Evolutionary conservation across 2,329 filamentous ascomycete genomes (phyloP).

Genomic region (Rosellinia necatrix): DNA sequence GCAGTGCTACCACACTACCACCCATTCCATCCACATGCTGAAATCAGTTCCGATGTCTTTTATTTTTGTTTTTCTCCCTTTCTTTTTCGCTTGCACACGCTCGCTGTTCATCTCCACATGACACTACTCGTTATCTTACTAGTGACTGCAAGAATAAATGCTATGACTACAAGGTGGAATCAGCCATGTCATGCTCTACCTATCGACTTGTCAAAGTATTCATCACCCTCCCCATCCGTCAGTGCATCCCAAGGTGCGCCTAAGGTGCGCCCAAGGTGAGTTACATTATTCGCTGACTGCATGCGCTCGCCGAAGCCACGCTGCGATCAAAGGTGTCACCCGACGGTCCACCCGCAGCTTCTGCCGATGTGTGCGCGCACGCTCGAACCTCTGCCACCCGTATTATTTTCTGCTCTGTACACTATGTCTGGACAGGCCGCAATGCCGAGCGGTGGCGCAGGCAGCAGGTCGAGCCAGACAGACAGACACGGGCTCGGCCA

Average conservation of each 20-base stretch:
- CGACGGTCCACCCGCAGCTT: conserved; percentile 11
- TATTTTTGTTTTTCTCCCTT: too few relatives aligned
- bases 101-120: conserved; percentile 10
- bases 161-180: conserved; percentile 4
- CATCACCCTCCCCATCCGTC: neutral
- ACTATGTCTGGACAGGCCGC: too few relatives aligned
- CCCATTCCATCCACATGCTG: too few relatives aligned
- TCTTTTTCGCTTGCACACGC: too few relatives aligned
- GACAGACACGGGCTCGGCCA: neutral
- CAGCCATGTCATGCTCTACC: neutral
- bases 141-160: neutral
- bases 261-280: too few relatives aligned
- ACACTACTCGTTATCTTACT: conserved; percentile 6
- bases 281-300: conserved; percentile 27
- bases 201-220: conserved; percentile 9
- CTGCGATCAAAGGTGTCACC: conserved; percentile 16
- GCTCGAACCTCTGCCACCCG: conserved; percentile 12
- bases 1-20: too few relatives aligned
- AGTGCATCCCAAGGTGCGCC: too few relatives aligned
- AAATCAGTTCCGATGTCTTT: too few relatives aligned
- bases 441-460: conserved; percentile 3
- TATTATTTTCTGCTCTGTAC: too few relatives aligned
- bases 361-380: neutral
- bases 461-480: conserved; percentile 7
- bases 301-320: conserved; percentile 17